A percentile compares a stretch with the other conserved stretches of the same genome.
phyloP scores from a whole-genome alignment of 2,329 filamentous ascomycete species.

The Epichloe elymi region DNA sequence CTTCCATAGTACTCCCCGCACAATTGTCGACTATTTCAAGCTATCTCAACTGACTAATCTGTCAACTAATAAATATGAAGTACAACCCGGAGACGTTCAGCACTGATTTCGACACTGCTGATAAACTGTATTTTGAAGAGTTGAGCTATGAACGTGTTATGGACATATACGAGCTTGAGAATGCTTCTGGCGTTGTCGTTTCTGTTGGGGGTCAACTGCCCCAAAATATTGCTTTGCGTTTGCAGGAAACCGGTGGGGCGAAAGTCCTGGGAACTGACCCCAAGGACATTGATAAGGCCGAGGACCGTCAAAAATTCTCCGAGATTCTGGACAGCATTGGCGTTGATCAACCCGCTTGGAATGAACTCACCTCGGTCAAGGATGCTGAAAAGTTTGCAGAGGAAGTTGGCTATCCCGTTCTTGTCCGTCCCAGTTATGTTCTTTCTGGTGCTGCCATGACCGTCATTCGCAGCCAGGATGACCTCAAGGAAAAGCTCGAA shows the following conservation, averaged over 20 bases:
- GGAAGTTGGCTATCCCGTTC: constrained; percentile 79
- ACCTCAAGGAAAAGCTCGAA: constrained; percentile 89
- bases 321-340: constrained; percentile 94
- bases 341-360: constrained; percentile 95
- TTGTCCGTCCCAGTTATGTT: constrained; percentile 90
- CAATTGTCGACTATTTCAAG: too few species aligned
- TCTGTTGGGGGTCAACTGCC: constrained; percentile 96
- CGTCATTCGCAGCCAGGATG: constrained; percentile 75
- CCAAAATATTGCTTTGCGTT: constrained; percentile 89
- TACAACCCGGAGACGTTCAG: constrained; percentile 69
- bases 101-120: constrained; percentile 81
- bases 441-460: constrained; percentile 98
- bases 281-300: constrained; percentile 90
- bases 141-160: constrained; percentile 94
- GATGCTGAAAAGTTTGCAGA: constrained; percentile 82
- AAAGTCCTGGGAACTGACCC: constrained; percentile 89
- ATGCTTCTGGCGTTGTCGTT: constrained; percentile 75
- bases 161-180: constrained; percentile 95
- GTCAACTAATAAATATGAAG: constrained; percentile 10
- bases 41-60: not conserved
- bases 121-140: constrained; percentile 94
- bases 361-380: constrained; percentile 80
- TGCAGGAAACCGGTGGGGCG: constrained; percentile 82
- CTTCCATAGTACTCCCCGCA: too few species aligned
- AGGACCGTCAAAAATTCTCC: constrained; percentile 97